Percentiles rank a stretch among this genome's conserved stretches.
These are phyloP conservation scores for Pseudonitzschia multistriata DNA, from an alignment of 108 stramenopile genomes.

Conservation along the genomic window DNA sequence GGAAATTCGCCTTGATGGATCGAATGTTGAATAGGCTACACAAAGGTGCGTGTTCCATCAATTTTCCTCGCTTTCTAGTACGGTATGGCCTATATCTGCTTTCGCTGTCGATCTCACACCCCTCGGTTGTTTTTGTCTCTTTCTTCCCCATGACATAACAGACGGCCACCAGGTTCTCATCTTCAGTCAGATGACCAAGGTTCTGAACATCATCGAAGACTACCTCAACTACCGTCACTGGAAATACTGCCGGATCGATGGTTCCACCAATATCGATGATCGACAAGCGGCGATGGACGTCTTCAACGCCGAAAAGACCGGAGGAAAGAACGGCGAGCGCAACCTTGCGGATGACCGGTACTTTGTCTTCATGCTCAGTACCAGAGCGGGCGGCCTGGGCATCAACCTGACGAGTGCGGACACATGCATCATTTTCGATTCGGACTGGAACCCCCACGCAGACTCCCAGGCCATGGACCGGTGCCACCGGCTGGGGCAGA, in stretches of 20 bases:
- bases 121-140: too few species aligned
- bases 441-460: conserved; percentile 95
- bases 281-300: conserved; percentile 94
- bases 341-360: conserved; percentile 73
- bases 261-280: conserved; percentile 93
- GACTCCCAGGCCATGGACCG: conserved; percentile 93
- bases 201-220: conserved; percentile 96
- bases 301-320: conserved; percentile 88
- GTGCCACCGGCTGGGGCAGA: conserved; percentile 84
- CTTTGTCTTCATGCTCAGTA: conserved; percentile 94
- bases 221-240: conserved; percentile 79
- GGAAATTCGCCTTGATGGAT: conserved; percentile 96
- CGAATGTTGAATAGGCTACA: conserved; percentile 91
- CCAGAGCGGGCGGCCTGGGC: conserved; percentile 95
- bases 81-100: not conserved
- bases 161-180: conserved; percentile 98
- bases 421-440: conserved; percentile 98
- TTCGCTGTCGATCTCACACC: not conserved
- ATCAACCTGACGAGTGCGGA: conserved; percentile 89
- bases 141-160: not conserved
- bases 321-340: conserved; percentile 52
- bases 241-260: conserved; percentile 95
- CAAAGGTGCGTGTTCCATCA: not conserved
- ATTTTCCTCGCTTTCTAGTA: too few species aligned
- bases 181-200: conserved; percentile 96